Base-by-base conservation (phyloP, 345 rosid genomes). In the Syzygium grande region DNA sequence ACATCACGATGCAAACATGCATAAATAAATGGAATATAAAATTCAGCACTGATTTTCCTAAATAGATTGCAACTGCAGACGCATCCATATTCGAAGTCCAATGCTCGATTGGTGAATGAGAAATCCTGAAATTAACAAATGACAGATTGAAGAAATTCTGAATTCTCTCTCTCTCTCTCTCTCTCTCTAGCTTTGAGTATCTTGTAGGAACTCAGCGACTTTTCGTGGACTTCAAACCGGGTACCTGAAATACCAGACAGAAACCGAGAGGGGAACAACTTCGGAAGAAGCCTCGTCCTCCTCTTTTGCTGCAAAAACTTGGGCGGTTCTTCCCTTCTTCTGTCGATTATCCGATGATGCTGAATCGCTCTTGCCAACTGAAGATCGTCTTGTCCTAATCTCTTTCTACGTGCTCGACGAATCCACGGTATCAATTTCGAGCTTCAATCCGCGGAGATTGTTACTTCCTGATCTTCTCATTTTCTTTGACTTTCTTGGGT, bases 191-290 rank as follows among this genome's bases (percentile, higher is more conserved):
- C 23, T 9, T 19, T 0, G 80, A 68, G 43, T 68, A 16, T 30
- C 7, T 16, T 49, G 49, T 9, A 19, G 11, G 87, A 15, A 56
- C 34, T 19, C 13, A n/a, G 46, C 34, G 87, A 59, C 79, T 25
- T 12, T 58, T 23, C 30, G 79, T 29, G 52, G 78, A 58, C 73
- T 58, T 46, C 17, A 51, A 58, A 27, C 6, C 13, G n/a, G 7
- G 52, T 56, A 53, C 52, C 86, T 14, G 87, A 58, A 85, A 58
- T 27, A 38, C 87, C 54, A 73, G 83, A 73, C 54, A 73, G 83
- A 73, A 73, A 73, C 7, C 25, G 27, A 73, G 80, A 17, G 49
- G 46, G 49, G 4, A 73, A 27, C 21, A 38, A 38, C 83, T 73
- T 43, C 49, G 46, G 46, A 43, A 73, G 83, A 21, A 73, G 83